Evolutionary conservation across 2,329 filamentous ascomycete genomes (phyloP).

Genomic region (Aspergillus niger): DNA sequence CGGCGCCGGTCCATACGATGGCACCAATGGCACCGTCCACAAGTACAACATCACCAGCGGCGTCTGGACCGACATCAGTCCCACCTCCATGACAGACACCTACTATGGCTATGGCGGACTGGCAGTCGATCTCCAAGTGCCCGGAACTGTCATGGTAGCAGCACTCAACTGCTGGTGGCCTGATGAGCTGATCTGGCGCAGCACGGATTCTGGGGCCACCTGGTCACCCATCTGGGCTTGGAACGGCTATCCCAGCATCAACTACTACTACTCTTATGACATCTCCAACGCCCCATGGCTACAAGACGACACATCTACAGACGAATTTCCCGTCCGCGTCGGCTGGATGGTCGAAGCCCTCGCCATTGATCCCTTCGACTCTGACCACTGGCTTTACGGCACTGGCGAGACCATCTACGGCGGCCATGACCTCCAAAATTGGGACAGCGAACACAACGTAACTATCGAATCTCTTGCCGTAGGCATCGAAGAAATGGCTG

Average conservation of each 20-base stretch:
- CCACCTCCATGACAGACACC: constrained; percentile 50
- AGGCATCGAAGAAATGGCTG: constrained; percentile 58
- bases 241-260: constrained; percentile 49
- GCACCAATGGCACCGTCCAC: constrained; percentile 55
- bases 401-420: constrained; percentile 60
- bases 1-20: constrained; percentile 60
- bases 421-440: constrained; percentile 57
- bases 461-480: constrained; percentile 55
- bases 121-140: constrained; percentile 55
- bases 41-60: constrained; percentile 54
- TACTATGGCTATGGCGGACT: constrained; percentile 61
- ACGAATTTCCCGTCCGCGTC: constrained; percentile 32
- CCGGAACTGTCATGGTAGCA: constrained; percentile 60
- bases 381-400: constrained; percentile 63
- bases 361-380: constrained; percentile 61
- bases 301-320: constrained; percentile 48
- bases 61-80: constrained; percentile 60
- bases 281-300: constrained; percentile 58
- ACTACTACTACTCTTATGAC: constrained; percentile 51
- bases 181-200: constrained; percentile 59
- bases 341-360: constrained; percentile 65
- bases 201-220: constrained; percentile 56
- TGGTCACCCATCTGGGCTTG: constrained; percentile 60
- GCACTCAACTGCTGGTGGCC: constrained; percentile 63
- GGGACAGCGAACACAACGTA: constrained; percentile 55